phyloP scores from a whole-genome alignment of 2,329 filamentous ascomycete genomes.

The Penicillium olsonii region DNA sequence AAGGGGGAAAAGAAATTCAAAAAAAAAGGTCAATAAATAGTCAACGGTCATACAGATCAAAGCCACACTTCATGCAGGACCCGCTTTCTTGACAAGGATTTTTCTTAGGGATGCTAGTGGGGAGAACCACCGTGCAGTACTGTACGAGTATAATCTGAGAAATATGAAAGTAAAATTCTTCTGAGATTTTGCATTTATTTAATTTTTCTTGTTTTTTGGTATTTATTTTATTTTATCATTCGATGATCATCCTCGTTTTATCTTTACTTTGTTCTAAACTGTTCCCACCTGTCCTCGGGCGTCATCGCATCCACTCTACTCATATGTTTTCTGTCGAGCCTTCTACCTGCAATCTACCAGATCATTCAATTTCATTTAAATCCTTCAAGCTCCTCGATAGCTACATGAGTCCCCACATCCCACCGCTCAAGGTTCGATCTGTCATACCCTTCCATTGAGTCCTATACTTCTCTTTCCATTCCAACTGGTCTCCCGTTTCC shows the following conservation, averaged over 20 bases:
- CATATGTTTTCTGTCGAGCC: slow-evolving; percentile 6
- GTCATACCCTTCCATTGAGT: slow-evolving; percentile 3
- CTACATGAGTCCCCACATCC: background rate
- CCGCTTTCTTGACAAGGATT: slow-evolving; percentile 17
- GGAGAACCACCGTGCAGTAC: slow-evolving; percentile 8
- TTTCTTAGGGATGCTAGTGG: slow-evolving; percentile 9
- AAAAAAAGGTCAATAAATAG: background rate
- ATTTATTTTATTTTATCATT: slow-evolving; percentile 1
- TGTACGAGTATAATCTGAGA: slow-evolving; percentile 9
- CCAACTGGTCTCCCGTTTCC: background rate
- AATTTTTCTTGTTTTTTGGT: background rate
- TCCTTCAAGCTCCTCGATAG: background rate
- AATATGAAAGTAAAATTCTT: background rate
- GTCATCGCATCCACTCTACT: slow-evolving; percentile 5
- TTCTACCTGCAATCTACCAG: background rate
- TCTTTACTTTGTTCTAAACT: background rate
- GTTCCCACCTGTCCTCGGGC: background rate
- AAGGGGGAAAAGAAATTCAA: background rate
- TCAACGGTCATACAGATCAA: slow-evolving; percentile 13
- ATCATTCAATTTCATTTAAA: background rate
- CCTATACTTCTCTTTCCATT: background rate
- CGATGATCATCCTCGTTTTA: slow-evolving; percentile 1
- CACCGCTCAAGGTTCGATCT: background rate
- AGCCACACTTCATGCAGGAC: slow-evolving; percentile 18
- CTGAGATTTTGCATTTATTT: slow-evolving; percentile 4